phyloP scores from a whole-genome alignment of 1,284 basidiomycete genomes.

The Apiotrichum gamsii region DNA sequence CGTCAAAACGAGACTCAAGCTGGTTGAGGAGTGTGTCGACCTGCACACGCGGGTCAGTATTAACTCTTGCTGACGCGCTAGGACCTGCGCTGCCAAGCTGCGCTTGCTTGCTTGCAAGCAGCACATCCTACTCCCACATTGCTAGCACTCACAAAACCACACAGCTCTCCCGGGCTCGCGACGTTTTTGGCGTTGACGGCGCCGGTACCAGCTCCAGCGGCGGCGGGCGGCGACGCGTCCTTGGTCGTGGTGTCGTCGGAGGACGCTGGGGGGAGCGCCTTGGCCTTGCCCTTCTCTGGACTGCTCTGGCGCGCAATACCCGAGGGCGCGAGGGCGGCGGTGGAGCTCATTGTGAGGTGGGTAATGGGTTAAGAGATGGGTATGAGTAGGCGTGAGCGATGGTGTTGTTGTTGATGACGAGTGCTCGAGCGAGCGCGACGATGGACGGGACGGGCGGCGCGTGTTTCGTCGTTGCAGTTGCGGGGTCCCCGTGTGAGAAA shows the following conservation, averaged over 20 bases:
- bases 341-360: not conserved
- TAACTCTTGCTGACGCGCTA: too few relatives aligned
- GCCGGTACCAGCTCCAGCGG: not conserved
- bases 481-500: too few relatives aligned
- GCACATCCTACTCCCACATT: not conserved
- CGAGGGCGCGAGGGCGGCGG: not conserved
- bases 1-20: constrained; percentile 43
- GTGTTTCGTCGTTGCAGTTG: too few relatives aligned
- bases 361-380: not conserved
- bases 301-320: too few relatives aligned
- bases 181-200: constrained; percentile 29
- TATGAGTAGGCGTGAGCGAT: too few relatives aligned
- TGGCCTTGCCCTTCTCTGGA: not conserved
- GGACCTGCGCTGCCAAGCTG: not conserved
- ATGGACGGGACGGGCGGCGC: too few relatives aligned
- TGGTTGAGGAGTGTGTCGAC: constrained; percentile 42
- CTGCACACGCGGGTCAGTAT: constrained; percentile 19
- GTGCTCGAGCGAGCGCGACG: too few relatives aligned
- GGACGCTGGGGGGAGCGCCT: not conserved
- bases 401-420: not conserved
- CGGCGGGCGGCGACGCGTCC: not conserved
- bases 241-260: not conserved
- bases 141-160: constrained; percentile 44
- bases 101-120: not conserved
- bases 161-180: constrained; percentile 40